Conservation (phyloP, 495 filamentous ascomycete species). For the Bacidia rubella region DNA sequence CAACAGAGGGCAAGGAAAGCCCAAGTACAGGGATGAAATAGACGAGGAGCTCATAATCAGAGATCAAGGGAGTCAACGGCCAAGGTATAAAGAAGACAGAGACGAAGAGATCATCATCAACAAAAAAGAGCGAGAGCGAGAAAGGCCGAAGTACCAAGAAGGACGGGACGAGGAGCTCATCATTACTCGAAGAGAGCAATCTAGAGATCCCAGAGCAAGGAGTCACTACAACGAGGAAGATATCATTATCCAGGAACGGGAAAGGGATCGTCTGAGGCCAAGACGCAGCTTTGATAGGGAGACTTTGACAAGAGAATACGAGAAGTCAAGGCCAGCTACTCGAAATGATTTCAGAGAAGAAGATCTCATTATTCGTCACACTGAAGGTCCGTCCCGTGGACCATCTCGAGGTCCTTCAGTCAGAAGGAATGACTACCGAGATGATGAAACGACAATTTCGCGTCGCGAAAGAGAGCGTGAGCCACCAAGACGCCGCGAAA, state of each 20-base stretch:
- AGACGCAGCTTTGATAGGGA: conserved; percentile 11
- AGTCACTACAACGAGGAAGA: conserved; percentile 18
- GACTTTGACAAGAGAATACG: conserved; percentile 15
- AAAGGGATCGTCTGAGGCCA: conserved; percentile 4
- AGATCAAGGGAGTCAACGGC: background rate
- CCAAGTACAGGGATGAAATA: background rate
- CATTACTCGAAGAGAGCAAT: conserved; percentile 19
- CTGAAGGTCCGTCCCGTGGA: conserved; percentile 11
- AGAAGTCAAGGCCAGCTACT: conserved; percentile 3
- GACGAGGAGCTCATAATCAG: conserved; percentile 9
- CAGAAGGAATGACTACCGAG: conserved; percentile 18
- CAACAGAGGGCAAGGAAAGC: background rate
- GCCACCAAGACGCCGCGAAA: conserved; percentile 9
- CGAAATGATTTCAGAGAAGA: conserved; percentile 5
- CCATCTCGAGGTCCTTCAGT: conserved; percentile 8
- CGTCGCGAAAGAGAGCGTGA: conserved; percentile 12
- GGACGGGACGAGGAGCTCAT: conserved; percentile 19
- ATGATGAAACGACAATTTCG: conserved; percentile 20
- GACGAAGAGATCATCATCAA: conserved; percentile 9
- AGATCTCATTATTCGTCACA: conserved; percentile 15
- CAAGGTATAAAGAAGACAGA: conserved; percentile 1
- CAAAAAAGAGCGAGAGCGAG: conserved; percentile 13
- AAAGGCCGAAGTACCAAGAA: conserved; percentile 17
- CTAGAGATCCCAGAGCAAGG: conserved; percentile 13
- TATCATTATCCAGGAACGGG: conserved; percentile 19